Evolutionary conservation across 2,329 filamentous ascomycete species (phyloP), one percentile per base, ranked within the genome.

Genomic region (Penicillium sp.): DNA sequence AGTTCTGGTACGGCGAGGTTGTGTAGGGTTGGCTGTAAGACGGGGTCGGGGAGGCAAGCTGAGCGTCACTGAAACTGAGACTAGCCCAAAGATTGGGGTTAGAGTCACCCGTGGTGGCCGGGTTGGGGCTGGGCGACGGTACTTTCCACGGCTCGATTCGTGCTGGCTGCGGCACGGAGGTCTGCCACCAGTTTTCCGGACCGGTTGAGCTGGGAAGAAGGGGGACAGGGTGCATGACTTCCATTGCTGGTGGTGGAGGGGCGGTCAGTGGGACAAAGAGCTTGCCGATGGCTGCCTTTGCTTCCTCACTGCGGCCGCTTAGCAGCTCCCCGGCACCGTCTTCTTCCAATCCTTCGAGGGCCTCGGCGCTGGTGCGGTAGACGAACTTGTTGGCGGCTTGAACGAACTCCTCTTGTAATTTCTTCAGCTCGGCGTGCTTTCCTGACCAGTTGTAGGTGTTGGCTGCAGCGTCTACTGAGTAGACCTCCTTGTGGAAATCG

Each of bases 301-400:
- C 92, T 62, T 96, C 90, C 61, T 95, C 90, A 67, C 89, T 90
- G 75, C 89, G 88, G 59, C 91, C 91, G 66, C 87, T 87, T 53
- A 97, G 83, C 59, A 99, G 80, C 76, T 99, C 93, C 56, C 93
- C 93, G 40, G 88, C 88, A 54, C 93, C 93, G 64, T 96, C 92
- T 75, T 97, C 93, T 77, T 99, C 93, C 58, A 97, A 80, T 49
- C 93, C 93, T 75, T 99, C 93, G 46, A 99, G 80, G 38, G 91
- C 93, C 54, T 86, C 84, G 57, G 89, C 90, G 64, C 88, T 84
- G 13, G 92, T 91, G 66, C 90, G 86, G 75, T 88, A 99, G 66
- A 99, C 92, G 66, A 95, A 99, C 74, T 87, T 92, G 82, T 99
- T 99, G 76, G 92, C 86, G 58, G 91, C 89, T 75, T 97, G 92